phyloP scores from a whole-genome alignment of 306 rosid species.

The Luffa acutangula region DNA sequence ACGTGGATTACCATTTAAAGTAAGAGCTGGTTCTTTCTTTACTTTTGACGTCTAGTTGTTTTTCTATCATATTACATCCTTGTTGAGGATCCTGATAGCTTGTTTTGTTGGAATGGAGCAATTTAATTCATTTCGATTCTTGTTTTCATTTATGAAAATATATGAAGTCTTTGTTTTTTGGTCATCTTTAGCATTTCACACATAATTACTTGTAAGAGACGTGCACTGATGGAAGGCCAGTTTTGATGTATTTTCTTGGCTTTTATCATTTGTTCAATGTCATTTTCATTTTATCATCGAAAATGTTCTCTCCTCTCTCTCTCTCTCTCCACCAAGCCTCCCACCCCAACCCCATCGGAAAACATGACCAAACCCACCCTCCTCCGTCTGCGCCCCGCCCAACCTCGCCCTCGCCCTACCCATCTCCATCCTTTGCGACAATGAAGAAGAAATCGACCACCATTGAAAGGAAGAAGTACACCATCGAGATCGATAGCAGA shows the following conservation, averaged over 20 bases:
- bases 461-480: too few relatives aligned
- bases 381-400: too few relatives aligned
- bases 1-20: conserved; percentile 68
- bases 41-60: not conserved
- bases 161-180: not conserved
- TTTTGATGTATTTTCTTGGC: not conserved
- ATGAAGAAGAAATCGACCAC: too few relatives aligned
- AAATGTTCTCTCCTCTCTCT: too few relatives aligned
- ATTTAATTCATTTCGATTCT: not conserved
- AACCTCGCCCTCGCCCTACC: too few relatives aligned
- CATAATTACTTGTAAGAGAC: not conserved
- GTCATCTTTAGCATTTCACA: not conserved
- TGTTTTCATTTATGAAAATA: not conserved
- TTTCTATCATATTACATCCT: not conserved
- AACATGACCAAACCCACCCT: too few relatives aligned
- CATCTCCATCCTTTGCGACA: too few relatives aligned
- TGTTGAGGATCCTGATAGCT: not conserved
- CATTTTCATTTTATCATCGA: too few relatives aligned
- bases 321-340: too few relatives aligned
- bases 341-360: too few relatives aligned
- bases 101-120: not conserved
- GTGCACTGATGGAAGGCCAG: not conserved
- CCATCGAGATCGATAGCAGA: too few relatives aligned
- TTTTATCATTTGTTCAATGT: not conserved
- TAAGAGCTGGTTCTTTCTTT: conserved; percentile 21